Conservation (phyloP, 2,329 filamentous ascomycete species). For the Colletotrichum brevisporum region DNA sequence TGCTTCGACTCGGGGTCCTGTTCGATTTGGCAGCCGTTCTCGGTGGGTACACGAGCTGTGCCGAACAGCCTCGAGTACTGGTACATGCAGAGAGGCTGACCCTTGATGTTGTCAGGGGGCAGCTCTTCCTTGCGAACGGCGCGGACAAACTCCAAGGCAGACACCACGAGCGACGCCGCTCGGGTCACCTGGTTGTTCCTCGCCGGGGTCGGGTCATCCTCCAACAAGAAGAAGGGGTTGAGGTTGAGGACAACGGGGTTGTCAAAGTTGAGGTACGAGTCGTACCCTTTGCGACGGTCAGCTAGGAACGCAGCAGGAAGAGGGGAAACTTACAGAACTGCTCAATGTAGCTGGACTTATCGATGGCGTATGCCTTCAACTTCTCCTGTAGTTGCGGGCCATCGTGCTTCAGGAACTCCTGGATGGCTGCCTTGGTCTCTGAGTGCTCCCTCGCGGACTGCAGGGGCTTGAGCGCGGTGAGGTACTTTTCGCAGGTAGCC, state of each 20-base stretch:
- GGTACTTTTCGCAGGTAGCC: conserved; percentile 81
- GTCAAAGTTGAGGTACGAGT: conserved; percentile 98
- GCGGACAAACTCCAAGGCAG: conserved; percentile 90
- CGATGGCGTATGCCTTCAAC: conserved; percentile 89
- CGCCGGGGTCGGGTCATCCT: conserved; percentile 96
- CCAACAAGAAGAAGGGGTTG: conserved; percentile 97
- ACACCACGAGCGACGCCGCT: conserved; percentile 91
- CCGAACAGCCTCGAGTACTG: conserved; percentile 97
- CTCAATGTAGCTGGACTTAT: conserved; percentile 96
- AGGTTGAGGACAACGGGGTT: conserved; percentile 97
- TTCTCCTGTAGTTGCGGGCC: conserved; percentile 90
- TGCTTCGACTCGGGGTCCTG: conserved; percentile 96
- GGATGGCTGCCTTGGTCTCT: conserved; percentile 84
- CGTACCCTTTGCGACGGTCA: conserved; percentile 77
- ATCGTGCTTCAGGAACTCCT: conserved; percentile 85
- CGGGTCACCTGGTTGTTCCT: conserved; percentile 97
- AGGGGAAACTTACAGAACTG: conserved; percentile 87
- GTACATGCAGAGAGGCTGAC: conserved; percentile 95
- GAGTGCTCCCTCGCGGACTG: conserved; percentile 86
- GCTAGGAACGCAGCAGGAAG: not conserved
- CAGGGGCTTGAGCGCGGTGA: conserved; percentile 83
- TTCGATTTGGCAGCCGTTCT: conserved; percentile 94
- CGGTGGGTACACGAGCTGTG: conserved; percentile 92
- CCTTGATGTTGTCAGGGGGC: conserved; percentile 87
- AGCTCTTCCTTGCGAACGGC: conserved; percentile 94